Conservation (phyloP, 257 asterid species). For the Rhazya stricta region DNA sequence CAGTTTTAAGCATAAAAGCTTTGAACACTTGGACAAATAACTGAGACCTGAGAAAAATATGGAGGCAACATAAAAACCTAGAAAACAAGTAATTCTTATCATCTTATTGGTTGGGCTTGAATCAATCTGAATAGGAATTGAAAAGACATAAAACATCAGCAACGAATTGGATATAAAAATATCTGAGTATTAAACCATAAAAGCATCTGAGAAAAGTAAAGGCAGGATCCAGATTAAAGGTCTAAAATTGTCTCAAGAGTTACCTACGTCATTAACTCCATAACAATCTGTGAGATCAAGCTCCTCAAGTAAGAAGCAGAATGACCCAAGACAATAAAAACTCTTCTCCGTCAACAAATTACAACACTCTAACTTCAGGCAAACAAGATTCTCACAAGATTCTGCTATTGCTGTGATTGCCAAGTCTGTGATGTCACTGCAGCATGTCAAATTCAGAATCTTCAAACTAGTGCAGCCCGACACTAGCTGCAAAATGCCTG, state of each 20-base stretch:
- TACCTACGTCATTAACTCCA: constrained; percentile 61
- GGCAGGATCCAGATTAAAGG: not conserved
- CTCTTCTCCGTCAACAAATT: constrained; percentile 53
- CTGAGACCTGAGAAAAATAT: constrained; percentile 45
- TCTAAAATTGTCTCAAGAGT: constrained; percentile 5
- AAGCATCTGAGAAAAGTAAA: not conserved
- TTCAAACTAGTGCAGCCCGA: constrained; percentile 43
- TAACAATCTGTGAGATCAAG: constrained; percentile 76
- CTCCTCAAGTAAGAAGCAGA: constrained; percentile 49
- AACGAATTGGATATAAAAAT: not conserved
- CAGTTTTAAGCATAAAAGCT: constrained; percentile 52
- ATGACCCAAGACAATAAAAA: constrained; percentile 48
- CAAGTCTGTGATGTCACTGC: constrained; percentile 54
- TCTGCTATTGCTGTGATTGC: constrained; percentile 46
- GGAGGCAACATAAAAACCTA: not conserved
- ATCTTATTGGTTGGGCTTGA: not conserved
- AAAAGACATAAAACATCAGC: not conserved
- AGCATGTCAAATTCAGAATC: constrained; percentile 58
- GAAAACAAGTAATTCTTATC: not conserved
- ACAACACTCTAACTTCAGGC: constrained; percentile 75
- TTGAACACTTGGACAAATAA: constrained; percentile 51
- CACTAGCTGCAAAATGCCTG: constrained; percentile 44
- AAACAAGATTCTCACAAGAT: constrained; percentile 44
- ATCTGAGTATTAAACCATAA: not conserved
- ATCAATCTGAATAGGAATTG: not conserved